Evolutionary conservation across 345 rosid genomes (phyloP), one percentile per base, ranked within the genome.

Genomic region (Gynandropsis gynandra): DNA sequence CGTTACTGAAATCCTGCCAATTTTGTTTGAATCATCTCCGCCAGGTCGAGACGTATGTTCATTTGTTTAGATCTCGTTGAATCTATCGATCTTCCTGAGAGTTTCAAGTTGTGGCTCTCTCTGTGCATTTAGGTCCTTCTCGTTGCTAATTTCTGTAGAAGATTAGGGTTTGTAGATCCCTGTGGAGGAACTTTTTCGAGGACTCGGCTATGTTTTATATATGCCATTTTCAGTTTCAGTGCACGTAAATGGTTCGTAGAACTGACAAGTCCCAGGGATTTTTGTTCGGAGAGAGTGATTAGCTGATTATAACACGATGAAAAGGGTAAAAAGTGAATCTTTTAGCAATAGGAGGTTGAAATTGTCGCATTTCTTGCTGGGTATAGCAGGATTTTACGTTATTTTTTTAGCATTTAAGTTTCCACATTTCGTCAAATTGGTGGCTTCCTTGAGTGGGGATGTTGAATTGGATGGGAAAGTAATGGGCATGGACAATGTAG

Each of bases 331-430:
- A 68, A 52, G 59, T 33, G 96, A 87, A 52, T 50, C 83, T 58
- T 52, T 71, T 32, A 66, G 67, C 52, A 61, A 51, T 42, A 80
- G 84, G 77, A 80, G 86, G 81, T 83, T 63, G 75, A 92, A 74
- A 65, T 56, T 82, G 76, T 81, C 93, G 35, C 96, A 87, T 76
- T 56, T 84, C 19, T 59, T 87, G 66, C 54, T 92, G 56, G 84
- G 66, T 43, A 8, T 85, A 48, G 90, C 75, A 17, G 74, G 77
- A 42, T 57, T 82, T 31, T 92, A 87, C 80, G 72, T 92, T 63
- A 59, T 87, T 57, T 80, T 92, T 56, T 67, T 87, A 51, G 83
- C 87, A 16, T 71, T 78, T 21, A 92, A 85, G 76, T 80, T 92
- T 66, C 95, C 89, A 18, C 81, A 76, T 69, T 87, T 87, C 64